These are phyloP conservation scores for Ettlia oleoabundans DNA, from an alignment of 139 green algal species.

Conservation along the genomic window DNA sequence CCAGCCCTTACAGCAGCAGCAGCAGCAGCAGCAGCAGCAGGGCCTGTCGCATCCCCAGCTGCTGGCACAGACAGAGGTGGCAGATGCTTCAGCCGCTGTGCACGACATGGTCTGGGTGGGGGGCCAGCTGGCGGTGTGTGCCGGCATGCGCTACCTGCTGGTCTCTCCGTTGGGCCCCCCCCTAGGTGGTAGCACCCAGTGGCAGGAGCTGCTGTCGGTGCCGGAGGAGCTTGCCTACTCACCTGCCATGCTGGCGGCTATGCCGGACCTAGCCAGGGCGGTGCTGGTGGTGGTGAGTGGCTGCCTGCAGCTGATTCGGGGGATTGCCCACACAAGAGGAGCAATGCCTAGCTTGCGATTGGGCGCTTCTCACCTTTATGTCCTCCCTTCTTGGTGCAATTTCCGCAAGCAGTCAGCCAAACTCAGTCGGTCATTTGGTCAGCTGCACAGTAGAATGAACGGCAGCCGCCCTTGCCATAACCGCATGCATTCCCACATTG, in stretches of 20 bases:
- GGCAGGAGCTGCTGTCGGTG: slow-evolving; percentile 44
- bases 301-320: too few species aligned
- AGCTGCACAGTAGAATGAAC: too few species aligned
- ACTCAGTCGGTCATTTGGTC: too few species aligned
- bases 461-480: too few species aligned
- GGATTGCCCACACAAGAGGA: too few species aligned
- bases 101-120: slow-evolving; percentile 53
- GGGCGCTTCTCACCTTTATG: too few species aligned
- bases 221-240: slow-evolving; percentile 41
- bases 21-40: too few species aligned
- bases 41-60: slow-evolving; percentile 7
- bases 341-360: too few species aligned
- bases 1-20: too few species aligned
- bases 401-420: too few species aligned
- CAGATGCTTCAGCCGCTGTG: slow-evolving; percentile 8
- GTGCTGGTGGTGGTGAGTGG: slow-evolving; percentile 28
- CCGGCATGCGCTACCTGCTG: slow-evolving; percentile 51
- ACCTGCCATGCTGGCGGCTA: slow-evolving; percentile 8
- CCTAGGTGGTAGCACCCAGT: not conserved
- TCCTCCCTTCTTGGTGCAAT: too few species aligned
- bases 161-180: slow-evolving; percentile 23
- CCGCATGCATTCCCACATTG: too few species aligned
- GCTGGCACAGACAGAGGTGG: slow-evolving; percentile 44
- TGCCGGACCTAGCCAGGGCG: slow-evolving; percentile 7
- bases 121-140: slow-evolving; percentile 39